Evolutionary conservation across 2,329 filamentous ascomycete genomes (phyloP), one percentile per base, ranked within the genome.

Genomic region (Paecilomyces sp.): DNA sequence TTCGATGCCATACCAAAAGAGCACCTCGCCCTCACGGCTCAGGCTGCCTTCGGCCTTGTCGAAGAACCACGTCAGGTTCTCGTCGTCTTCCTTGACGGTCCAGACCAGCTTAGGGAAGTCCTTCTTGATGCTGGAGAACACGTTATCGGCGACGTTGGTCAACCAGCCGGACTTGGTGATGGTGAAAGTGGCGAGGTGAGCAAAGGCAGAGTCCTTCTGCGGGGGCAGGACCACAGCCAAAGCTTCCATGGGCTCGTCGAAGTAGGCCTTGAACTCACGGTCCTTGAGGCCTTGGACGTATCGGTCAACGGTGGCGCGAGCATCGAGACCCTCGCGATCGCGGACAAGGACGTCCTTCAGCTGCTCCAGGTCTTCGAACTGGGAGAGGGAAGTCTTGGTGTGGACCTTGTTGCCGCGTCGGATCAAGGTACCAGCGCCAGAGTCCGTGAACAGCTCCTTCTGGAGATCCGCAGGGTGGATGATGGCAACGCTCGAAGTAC

Each of bases 1-100:
- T 65, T 94, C 89, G 60, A 94, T 86, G 57, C 92, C 92, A 74
- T 95, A 96, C 90, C 93, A 97, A 82, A 97, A 97, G 70, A 97
- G 87, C 47, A 97, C 91, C 70, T 92, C 91, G 60, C 91, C 91
- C 66, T 91, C 87, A 59, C 88, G 86, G 63, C 89, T 91, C 68
- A 97, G 84, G 76, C 91, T 96, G 59, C 94, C 93, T 67, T 97
- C 92, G 9, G 93, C 89, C 82, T 96, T 96, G 77, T 96, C 92
- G 67, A 96, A 95, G 82, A 97, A 97, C 94, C 93, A 97, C 11
- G 91, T 92, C 68, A 97, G 81, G 74, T 97, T 97, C 83, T 97
- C 93, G 68, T 97, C 92, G 66, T 95, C 89, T 70, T 92, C 89
- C 79, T 90, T 93, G 62, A 97, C 93, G n/a, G 92, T 96, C 93